Conservation (phyloP, 164 flowering plant genomes). For the Stephania yunnanensis region DNA sequence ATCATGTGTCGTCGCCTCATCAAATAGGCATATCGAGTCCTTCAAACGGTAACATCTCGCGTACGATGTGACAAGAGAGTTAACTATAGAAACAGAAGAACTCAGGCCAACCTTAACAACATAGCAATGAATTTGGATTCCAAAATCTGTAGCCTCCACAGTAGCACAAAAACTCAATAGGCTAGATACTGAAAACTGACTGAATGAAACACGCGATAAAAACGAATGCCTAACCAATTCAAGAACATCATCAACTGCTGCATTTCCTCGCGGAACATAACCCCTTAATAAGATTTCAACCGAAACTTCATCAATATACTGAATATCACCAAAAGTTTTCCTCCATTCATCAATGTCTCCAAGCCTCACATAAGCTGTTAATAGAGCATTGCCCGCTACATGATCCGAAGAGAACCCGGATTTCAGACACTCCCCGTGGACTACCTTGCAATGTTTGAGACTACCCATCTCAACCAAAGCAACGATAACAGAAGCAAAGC, state of each 20-base stretch:
- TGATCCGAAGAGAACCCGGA: conserved; percentile 20
- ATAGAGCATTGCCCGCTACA: conserved; percentile 18
- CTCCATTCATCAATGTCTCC: conserved; percentile 14
- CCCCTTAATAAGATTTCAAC: conserved; percentile 23
- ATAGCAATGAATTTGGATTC: conserved; percentile 23
- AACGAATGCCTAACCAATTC: conserved; percentile 18
- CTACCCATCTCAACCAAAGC: conserved; percentile 14
- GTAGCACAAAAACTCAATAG: conserved; percentile 16
- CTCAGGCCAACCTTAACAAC: conserved; percentile 18
- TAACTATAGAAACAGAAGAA: conserved; percentile 19
- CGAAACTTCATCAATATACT: conserved; percentile 21
- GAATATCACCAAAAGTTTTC: conserved; percentile 16
- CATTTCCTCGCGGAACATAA: conserved; percentile 13
- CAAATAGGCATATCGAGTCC: conserved; percentile 18
- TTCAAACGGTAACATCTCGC: conserved; percentile 19
- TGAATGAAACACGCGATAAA: conserved; percentile 7
- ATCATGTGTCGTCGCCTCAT: conserved; percentile 12
- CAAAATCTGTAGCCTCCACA: conserved; percentile 9
- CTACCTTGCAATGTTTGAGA: conserved; percentile 9
- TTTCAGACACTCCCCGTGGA: conserved; percentile 25
- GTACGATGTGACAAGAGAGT: conserved; percentile 28
- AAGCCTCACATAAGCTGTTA: conserved; percentile 21
- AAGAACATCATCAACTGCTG: conserved; percentile 10
- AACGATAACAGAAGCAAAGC: conserved; percentile 19
- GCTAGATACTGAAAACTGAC: conserved; percentile 20